These are phyloP conservation scores for Penicillium psychrosexuale DNA, from an alignment of 2,329 filamentous ascomycete species.

Conservation along the genomic window DNA sequence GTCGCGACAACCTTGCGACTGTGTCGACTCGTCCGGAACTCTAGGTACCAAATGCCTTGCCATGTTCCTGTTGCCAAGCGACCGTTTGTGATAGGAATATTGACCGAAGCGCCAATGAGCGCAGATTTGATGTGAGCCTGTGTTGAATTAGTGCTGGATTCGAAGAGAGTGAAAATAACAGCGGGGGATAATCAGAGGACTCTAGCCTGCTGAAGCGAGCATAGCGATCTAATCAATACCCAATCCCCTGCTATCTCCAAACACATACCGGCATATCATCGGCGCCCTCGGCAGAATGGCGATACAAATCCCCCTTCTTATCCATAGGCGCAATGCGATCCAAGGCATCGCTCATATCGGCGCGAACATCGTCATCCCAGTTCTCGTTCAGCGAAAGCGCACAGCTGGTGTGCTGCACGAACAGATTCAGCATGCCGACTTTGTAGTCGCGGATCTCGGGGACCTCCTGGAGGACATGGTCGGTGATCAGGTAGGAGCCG, in stretches of 20 bases:
- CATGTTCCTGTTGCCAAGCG: conserved; percentile 64
- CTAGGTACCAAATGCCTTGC: conserved; percentile 85
- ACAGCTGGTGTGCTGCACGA: conserved; percentile 93
- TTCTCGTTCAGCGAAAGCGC: conserved; percentile 93
- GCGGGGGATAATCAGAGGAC: background rate
- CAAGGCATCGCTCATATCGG: conserved; percentile 90
- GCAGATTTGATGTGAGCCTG: conserved; percentile 88
- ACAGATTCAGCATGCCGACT: conserved; percentile 80
- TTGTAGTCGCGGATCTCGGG: conserved; percentile 83
- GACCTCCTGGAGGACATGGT: conserved; percentile 65
- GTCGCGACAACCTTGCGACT: conserved; percentile 82
- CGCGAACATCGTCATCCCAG: conserved; percentile 77
- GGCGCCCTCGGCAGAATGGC: conserved; percentile 78
- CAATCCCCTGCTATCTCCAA: background rate
- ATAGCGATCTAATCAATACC: background rate
- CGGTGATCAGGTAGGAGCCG: conserved; percentile 86
- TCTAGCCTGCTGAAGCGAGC: background rate
- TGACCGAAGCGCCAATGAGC: conserved; percentile 82
- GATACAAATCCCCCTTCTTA: conserved; percentile 70
- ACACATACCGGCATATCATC: conserved; percentile 86
- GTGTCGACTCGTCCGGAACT: conserved; percentile 77
- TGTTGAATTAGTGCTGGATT: background rate
- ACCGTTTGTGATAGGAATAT: conserved; percentile 85
- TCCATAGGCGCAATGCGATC: conserved; percentile 88
- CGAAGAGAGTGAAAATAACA: background rate